phyloP scores from a whole-genome alignment of 768 basidiomycete genomes.

The Leccinum subtestaceum region DNA sequence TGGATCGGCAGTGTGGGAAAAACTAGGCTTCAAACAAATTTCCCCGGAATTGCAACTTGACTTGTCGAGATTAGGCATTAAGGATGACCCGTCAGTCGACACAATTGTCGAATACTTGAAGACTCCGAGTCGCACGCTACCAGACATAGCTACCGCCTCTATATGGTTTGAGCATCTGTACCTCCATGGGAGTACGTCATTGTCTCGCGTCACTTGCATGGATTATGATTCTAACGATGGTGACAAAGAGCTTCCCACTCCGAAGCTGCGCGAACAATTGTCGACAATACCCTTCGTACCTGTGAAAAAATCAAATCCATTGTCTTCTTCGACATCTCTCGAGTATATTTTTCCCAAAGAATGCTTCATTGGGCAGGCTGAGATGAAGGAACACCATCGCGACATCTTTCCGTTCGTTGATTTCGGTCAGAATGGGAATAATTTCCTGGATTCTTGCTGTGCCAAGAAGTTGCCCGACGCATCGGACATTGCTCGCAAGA shows the following conservation, averaged over 20 bases:
- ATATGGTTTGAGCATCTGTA: constrained; percentile 12
- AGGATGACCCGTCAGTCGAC: constrained; percentile 4
- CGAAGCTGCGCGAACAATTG: constrained; percentile 5
- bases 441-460: constrained; percentile 12
- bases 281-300: constrained; percentile 14
- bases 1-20: constrained; percentile 3
- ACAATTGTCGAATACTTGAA: neutral
- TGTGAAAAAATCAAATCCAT: neutral
- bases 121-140: neutral
- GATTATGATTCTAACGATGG: neutral
- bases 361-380: constrained; percentile 10
- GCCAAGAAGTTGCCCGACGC: constrained; percentile 15
- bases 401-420: constrained; percentile 13
- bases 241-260: constrained; percentile 7
- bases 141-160: neutral
- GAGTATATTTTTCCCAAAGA: constrained; percentile 9
- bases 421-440: constrained; percentile 12
- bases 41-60: constrained; percentile 1
- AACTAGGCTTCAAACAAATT: constrained; percentile 8
- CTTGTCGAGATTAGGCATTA: constrained; percentile 11
- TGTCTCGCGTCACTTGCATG: neutral
- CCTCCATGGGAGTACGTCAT: constrained; percentile 6
- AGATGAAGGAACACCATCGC: constrained; percentile 8
- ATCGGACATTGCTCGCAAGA: constrained; percentile 11
- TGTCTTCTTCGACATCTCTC: neutral